A percentile compares a stretch with the other conserved stretches of the same genome.
Conservation (phyloP, 2,329 filamentous ascomycete genomes). For the Trichoderma sp. region DNA sequence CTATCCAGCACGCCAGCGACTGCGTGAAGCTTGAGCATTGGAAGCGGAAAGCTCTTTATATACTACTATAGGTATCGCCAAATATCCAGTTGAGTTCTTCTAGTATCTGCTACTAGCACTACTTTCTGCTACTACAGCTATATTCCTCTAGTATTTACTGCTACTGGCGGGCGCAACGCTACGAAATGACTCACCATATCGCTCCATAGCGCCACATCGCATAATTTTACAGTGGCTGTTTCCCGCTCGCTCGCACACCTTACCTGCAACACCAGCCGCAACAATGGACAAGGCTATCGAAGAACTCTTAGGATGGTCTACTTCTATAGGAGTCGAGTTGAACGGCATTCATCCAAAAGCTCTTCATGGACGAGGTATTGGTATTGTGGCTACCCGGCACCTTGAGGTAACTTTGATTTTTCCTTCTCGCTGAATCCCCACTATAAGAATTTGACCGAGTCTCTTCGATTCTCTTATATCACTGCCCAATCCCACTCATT, state of each 20-base stretch:
- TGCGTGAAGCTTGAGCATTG: not conserved
- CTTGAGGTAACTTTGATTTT: conserved; percentile 57
- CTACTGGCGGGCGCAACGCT: not conserved
- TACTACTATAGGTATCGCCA: not conserved
- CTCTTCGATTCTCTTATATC: not conserved
- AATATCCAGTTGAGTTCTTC: not conserved
- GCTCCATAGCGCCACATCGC: conserved; percentile 4
- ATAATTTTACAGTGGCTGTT: not conserved
- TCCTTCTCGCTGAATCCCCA: not conserved
- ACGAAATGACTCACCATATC: conserved; percentile 6
- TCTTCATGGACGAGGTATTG: conserved; percentile 73
- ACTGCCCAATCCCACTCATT: not conserved
- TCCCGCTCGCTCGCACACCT: not conserved
- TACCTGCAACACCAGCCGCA: not conserved
- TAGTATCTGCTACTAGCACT: not conserved
- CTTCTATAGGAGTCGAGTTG: conserved; percentile 63
- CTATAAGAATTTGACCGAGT: not conserved
- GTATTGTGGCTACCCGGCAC: conserved; percentile 69
- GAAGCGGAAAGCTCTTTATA: not conserved
- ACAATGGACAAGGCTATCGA: conserved; percentile 34
- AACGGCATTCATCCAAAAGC: conserved; percentile 66
- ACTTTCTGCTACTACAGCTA: not conserved
- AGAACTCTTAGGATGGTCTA: conserved; percentile 68
- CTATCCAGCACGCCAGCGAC: not conserved
- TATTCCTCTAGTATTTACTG: not conserved